Percentiles rank a stretch among this genome's conserved stretches.
Evolutionary conservation across 768 basidiomycete genomes (phyloP).

Genomic region (Tylopilus rubrobrunneus): DNA sequence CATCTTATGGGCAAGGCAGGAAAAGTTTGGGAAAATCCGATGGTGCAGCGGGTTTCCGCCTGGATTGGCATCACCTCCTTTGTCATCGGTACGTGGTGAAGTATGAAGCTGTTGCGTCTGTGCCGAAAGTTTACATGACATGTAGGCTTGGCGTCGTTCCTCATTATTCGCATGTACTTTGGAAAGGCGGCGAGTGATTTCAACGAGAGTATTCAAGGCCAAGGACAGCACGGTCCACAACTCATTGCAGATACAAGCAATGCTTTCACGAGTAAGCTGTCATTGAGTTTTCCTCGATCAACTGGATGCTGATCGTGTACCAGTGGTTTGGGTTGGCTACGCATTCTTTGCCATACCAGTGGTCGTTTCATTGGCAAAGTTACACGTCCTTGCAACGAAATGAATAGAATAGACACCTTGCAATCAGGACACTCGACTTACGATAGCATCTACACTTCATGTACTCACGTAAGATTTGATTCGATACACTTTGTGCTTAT

Average conservation of each 20-base stretch:
- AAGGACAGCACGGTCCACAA: conserved; percentile 51
- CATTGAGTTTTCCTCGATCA: not conserved
- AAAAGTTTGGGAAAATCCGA: conserved; percentile 49
- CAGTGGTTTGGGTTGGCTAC: conserved; percentile 80
- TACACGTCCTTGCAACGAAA: conserved; percentile 54
- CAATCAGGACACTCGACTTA: not conserved
- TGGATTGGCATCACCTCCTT: conserved; percentile 81
- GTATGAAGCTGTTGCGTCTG: not conserved
- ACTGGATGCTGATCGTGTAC: not conserved
- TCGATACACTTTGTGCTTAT: not conserved
- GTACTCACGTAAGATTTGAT: not conserved
- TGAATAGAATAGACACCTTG: conserved; percentile 23
- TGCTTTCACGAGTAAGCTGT: conserved; percentile 66
- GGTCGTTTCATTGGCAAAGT: conserved; percentile 61
- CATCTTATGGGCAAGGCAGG: conserved; percentile 56
- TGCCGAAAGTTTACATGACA: not conserved
- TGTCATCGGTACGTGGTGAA: conserved; percentile 51
- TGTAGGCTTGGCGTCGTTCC: conserved; percentile 62
- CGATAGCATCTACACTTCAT: not conserved
- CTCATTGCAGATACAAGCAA: conserved; percentile 63
- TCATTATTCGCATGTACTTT: conserved; percentile 77
- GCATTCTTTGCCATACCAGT: conserved; percentile 71
- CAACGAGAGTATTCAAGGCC: conserved; percentile 54
- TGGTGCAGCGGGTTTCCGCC: conserved; percentile 55
- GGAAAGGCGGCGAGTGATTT: conserved; percentile 78